Percentiles rank a stretch among this genome's conserved stretches.
phyloP scores from a whole-genome alignment of 2,329 filamentous ascomycete species.

The Apiospora sp. region DNA sequence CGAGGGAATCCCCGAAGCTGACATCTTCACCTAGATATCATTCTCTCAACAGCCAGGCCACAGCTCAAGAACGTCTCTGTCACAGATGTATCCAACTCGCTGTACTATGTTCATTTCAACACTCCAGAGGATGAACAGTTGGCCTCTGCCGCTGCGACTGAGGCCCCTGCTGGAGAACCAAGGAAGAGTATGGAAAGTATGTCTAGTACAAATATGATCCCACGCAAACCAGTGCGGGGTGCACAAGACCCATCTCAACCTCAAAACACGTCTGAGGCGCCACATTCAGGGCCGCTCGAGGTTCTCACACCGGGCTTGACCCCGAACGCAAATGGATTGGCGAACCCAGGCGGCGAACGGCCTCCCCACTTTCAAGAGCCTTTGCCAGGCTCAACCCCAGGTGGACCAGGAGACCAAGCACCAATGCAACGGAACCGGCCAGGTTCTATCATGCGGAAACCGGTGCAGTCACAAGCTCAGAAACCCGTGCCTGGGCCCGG shows the following conservation, averaged over 20 bases:
- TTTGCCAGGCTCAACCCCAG: not conserved
- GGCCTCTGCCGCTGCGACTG: constrained; percentile 32
- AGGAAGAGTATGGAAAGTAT: constrained; percentile 9
- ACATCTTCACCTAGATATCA: constrained; percentile 70
- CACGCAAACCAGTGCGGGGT: constrained; percentile 17
- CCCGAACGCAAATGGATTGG: not conserved
- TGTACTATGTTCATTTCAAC: constrained; percentile 91
- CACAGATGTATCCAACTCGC: constrained; percentile 83
- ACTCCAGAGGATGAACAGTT: constrained; percentile 62
- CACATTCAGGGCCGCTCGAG: not conserved
- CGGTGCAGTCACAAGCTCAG: not conserved
- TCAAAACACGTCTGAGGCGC: not conserved
- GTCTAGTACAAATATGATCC: not conserved
- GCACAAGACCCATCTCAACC: not conserved
- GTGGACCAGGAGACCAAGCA: not conserved
- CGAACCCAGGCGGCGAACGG: not conserved
- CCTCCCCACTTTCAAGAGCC: constrained; percentile 14
- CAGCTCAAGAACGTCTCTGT: constrained; percentile 87
- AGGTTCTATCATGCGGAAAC: not conserved
- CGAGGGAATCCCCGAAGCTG: constrained; percentile 25
- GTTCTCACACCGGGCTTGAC: not conserved
- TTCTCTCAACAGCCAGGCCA: constrained; percentile 90
- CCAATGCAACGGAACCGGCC: not conserved
- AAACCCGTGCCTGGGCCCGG: not conserved
- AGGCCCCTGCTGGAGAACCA: not conserved